phyloP scores from a whole-genome alignment of 1,284 basidiomycete genomes.

The Ceratobasidium sp. region DNA sequence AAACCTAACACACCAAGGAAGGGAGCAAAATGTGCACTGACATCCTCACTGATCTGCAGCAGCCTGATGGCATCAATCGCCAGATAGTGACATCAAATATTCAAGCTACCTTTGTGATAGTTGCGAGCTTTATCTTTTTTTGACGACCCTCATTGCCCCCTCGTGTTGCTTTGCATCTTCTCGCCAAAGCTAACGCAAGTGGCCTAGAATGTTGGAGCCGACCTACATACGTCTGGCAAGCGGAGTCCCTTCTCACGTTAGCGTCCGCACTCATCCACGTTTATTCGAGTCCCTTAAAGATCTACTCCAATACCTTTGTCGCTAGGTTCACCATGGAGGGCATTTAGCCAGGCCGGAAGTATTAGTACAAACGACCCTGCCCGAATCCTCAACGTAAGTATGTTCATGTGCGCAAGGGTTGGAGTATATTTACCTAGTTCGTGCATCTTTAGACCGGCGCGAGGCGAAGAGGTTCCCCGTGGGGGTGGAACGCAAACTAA shows the following conservation, averaged over 20 bases:
- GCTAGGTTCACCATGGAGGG: neutral
- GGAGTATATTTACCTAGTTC: neutral
- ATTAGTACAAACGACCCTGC: conserved; percentile 7
- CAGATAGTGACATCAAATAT: neutral
- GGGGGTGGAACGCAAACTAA: neutral
- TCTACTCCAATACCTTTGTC: conserved; percentile 2
- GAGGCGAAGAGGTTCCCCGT: neutral
- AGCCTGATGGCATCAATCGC: neutral
- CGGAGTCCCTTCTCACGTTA: conserved; percentile 1
- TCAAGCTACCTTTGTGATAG: neutral
- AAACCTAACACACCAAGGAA: neutral
- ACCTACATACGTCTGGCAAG: neutral
- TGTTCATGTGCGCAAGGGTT: neutral
- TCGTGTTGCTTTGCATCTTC: neutral
- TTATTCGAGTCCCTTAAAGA: neutral
- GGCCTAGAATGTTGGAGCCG: conserved; percentile 2
- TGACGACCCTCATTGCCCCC: neutral
- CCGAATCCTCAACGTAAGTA: neutral
- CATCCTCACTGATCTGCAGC: neutral
- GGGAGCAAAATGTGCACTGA: neutral
- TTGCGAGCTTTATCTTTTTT: conserved; percentile 1
- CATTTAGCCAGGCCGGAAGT: neutral
- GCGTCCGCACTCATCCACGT: neutral
- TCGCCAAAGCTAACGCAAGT: neutral
- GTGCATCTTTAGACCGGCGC: neutral